Evolutionary conservation across 2,329 filamentous ascomycete genomes (phyloP).

Genomic region (Aspergillus clavatus): DNA sequence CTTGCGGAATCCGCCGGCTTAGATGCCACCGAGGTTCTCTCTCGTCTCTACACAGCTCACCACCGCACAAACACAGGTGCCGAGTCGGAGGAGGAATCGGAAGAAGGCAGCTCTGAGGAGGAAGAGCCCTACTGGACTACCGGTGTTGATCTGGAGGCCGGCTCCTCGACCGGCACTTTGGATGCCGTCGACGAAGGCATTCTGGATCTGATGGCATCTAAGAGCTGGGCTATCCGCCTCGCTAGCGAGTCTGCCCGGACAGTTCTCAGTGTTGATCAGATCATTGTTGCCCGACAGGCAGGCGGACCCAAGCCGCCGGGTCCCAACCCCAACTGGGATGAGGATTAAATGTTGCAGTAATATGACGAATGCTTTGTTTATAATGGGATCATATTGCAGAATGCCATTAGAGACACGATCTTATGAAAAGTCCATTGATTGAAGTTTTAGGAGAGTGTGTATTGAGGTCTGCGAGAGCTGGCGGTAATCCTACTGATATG

Average conservation of each 20-base stretch:
- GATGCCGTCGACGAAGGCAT: conserved; percentile 87
- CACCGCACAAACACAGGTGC: conserved; percentile 46
- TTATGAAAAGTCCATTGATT: conserved; percentile 24
- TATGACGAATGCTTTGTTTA: conserved; percentile 6
- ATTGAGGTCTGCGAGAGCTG: conserved; percentile 1
- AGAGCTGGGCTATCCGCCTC: conserved; percentile 95
- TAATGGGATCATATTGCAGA: conserved; percentile 9
- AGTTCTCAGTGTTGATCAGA: conserved; percentile 94
- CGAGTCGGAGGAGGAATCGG: conserved; percentile 26
- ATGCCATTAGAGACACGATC: conserved; percentile 30
- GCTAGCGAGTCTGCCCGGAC: conserved; percentile 93
- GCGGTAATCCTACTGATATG: conserved; percentile 5
- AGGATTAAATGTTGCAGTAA: conserved; percentile 46
- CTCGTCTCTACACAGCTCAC: conserved; percentile 87
- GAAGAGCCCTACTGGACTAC: conserved; percentile 80
- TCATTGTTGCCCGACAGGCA: conserved; percentile 95
- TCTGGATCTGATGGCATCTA: conserved; percentile 83
- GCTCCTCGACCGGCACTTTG: conserved; percentile 71
- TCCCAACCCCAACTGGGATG: conserved; percentile 77
- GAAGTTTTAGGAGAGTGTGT: conserved; percentile 1
- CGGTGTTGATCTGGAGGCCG: conserved; percentile 93
- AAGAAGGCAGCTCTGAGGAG: conserved; percentile 42
- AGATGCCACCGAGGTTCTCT: conserved; percentile 94
- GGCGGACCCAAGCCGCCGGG: conserved; percentile 95
- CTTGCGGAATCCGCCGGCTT: conserved; percentile 92